Evolutionary conservation across 2,329 filamentous ascomycete genomes (phyloP).

Genomic region (Diplodia scrobiculata): DNA sequence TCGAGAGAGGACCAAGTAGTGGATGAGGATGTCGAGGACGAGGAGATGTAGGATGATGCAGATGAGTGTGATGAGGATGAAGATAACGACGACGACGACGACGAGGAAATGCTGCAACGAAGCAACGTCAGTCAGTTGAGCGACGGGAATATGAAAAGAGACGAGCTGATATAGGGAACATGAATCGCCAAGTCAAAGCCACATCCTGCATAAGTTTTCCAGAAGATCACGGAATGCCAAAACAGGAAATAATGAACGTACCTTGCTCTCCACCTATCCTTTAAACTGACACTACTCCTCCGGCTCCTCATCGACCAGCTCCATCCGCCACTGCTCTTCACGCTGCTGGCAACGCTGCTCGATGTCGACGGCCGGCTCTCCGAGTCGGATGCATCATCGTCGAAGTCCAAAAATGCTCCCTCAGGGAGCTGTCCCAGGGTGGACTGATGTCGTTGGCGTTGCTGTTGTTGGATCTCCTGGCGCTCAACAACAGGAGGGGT

Average conservation of each 20-base stretch:
- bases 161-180: too few species aligned
- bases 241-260: background rate
- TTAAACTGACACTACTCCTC: background rate
- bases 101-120: background rate
- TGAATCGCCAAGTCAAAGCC: background rate
- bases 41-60: background rate
- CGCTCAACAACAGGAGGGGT: background rate
- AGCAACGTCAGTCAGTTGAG: background rate
- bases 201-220: background rate
- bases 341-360: background rate
- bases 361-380: background rate
- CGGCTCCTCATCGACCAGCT: slow-evolving; percentile 4
- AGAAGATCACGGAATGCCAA: background rate
- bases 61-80: background rate
- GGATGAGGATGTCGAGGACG: background rate
- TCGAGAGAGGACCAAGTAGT: slow-evolving; percentile 5
- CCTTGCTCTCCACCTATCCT: slow-evolving; percentile 8
- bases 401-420: background rate
- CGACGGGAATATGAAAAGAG: background rate
- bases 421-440: background rate
- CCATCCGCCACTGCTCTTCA: slow-evolving; percentile 6
- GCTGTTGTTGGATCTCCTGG: background rate
- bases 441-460: background rate
- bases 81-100: background rate
- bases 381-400: background rate